Evolutionary conservation across 345 rosid genomes (phyloP).

Genomic region (Erucastrum elatum): DNA sequence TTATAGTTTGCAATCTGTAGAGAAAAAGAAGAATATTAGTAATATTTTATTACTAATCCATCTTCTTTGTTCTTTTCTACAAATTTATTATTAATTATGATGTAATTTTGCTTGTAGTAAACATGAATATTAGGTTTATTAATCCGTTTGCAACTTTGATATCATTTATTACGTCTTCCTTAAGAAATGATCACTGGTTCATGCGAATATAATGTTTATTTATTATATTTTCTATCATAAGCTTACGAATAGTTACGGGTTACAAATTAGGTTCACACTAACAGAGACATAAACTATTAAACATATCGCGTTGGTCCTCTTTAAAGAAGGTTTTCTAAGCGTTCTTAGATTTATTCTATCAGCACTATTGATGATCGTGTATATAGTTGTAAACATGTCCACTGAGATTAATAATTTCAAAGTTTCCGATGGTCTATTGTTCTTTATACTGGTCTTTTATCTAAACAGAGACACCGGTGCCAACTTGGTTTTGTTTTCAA

Average conservation of each 20-base stretch:
- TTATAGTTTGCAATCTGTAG: constrained; percentile 53
- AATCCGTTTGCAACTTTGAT: not conserved
- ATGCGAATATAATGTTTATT: constrained; percentile 8
- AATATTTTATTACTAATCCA: constrained; percentile 37
- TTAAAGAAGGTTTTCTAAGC: not conserved
- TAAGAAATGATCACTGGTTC: constrained; percentile 36
- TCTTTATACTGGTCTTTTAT: constrained; percentile 8
- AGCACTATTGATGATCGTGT: not conserved
- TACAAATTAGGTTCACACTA: constrained; percentile 8
- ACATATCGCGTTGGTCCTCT: not conserved
- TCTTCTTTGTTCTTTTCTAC: constrained; percentile 7
- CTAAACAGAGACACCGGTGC: constrained; percentile 4
- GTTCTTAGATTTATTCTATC: constrained; percentile 8
- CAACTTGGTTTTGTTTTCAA: constrained; percentile 23
- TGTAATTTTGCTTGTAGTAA: constrained; percentile 45
- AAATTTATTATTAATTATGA: not conserved
- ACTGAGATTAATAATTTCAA: not conserved
- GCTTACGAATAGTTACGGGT: not conserved
- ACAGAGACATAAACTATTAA: constrained; percentile 15
- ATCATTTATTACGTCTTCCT: constrained; percentile 37
- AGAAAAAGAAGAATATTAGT: constrained; percentile 30
- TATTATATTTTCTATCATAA: not conserved
- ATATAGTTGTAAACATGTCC: constrained; percentile 8
- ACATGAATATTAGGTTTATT: constrained; percentile 22
- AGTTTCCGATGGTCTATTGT: constrained; percentile 4